Base-by-base conservation (phyloP, 768 basidiomycete species). In the Tulasnella sp. region DNA sequence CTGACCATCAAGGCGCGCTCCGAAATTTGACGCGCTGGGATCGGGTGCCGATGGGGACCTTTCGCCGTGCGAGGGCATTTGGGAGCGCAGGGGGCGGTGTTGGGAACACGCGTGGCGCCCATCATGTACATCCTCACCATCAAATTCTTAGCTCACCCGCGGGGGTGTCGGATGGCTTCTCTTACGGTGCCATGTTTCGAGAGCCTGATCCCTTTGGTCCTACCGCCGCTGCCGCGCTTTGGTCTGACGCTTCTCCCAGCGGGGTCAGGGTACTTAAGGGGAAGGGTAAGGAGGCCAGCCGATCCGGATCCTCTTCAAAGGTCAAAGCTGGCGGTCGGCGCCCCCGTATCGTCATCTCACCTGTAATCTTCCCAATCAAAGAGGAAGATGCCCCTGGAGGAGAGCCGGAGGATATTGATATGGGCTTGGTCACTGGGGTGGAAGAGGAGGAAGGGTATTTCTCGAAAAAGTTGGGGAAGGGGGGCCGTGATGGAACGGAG, bases 41-140 rank as follows among this genome's bases (percentile, higher is more conserved):
- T 17, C 49, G 62, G 12, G 52, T 62, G 4, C 62, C 62, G 9
- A 61, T 62, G 46, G 52, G 60, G 17, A 61, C 60, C 17, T 62
- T 60, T 53, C 52, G 59, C 8, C 49, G 38, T 4, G 38, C 59
- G 12, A 60, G 59, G 30, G 59, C 59, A 17, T 44, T 53, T 53
- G 51, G 50, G 3, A 43, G 54, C 24, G 48, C 48, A 10, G 56
- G 56, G 4, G 30, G 48, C 48, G 54, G 42, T 12, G 54, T n/a
- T 2, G 53, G 38, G 30, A 21, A 27, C 11, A 30, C 49, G 19
- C 49, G 42, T n/a, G 19, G 25, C 27, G 27, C 24, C 15, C 1
- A 8, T 19, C 52, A 53, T 34, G 48, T 12, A 22, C 52, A 53
- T 34, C 52, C 29, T 1, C 52, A 22, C 12, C 27, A 55, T 24